Percentiles rank a stretch among this genome's conserved stretches.
Conservation (phyloP, 306 rosid species). For the Erythrophleum fordii region DNA sequence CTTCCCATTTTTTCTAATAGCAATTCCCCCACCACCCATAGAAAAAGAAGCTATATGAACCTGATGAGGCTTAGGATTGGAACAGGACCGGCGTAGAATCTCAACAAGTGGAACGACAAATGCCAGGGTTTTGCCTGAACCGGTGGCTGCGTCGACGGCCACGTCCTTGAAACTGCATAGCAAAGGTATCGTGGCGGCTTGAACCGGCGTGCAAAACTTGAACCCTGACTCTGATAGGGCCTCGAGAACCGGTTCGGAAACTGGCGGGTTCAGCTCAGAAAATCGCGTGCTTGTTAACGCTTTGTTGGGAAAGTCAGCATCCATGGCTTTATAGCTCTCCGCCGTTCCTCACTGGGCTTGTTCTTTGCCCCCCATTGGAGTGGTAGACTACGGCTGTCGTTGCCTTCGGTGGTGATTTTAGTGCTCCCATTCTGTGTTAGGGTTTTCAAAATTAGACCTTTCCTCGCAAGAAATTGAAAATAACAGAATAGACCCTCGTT, state of each 20-base stretch:
- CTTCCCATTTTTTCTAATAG: not conserved
- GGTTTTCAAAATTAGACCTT: constrained; percentile 15
- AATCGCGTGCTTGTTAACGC: constrained; percentile 83
- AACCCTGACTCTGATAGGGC: constrained; percentile 62
- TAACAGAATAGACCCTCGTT: not conserved
- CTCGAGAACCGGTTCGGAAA: constrained; percentile 65
- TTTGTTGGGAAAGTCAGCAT: constrained; percentile 50
- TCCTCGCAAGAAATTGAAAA: not conserved
- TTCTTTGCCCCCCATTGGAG: not conserved
- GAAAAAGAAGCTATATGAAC: constrained; percentile 34
- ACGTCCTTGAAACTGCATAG: constrained; percentile 89
- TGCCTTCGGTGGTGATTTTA: not conserved
- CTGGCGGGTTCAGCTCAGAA: constrained; percentile 76
- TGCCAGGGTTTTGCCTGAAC: constrained; percentile 93
- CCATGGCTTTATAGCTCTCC: constrained; percentile 47
- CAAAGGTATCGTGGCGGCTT: constrained; percentile 90
- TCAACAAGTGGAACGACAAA: constrained; percentile 88
- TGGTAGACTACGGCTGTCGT: not conserved
- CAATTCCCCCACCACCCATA: not conserved
- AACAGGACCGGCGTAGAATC: constrained; percentile 71
- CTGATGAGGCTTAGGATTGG: constrained; percentile 79
- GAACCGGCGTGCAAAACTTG: constrained; percentile 93
- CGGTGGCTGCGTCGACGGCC: constrained; percentile 99
- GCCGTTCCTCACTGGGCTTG: constrained; percentile 1
- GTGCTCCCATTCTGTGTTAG: not conserved